Conservation (phyloP, 1,284 basidiomycete genomes). For the Leccinum pachyderme region DNA sequence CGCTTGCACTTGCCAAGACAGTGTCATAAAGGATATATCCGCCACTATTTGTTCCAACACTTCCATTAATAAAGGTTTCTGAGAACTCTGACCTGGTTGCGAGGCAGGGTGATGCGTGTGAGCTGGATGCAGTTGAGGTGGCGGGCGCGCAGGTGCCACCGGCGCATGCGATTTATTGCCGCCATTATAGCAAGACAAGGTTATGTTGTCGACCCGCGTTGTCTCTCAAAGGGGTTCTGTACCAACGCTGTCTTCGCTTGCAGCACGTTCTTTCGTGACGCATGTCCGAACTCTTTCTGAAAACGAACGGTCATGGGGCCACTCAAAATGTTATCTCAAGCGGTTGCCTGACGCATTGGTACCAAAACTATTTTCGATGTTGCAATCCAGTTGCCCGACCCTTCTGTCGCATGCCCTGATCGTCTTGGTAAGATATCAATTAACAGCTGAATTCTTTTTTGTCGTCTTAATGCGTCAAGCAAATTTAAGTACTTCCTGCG, state of each 20-base stretch:
- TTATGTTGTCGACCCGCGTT: constrained; percentile 41
- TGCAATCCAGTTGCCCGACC: constrained; percentile 48
- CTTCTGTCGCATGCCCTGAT: constrained; percentile 55
- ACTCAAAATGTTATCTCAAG: constrained; percentile 41
- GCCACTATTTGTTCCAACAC: no score
- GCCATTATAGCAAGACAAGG: no score
- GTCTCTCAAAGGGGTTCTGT: constrained; percentile 33
- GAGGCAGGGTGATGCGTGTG: no score
- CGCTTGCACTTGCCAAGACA: no score
- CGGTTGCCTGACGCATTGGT: constrained; percentile 52
- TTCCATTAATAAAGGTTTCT: no score
- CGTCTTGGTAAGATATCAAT: constrained; percentile 42
- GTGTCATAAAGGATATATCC: no score
- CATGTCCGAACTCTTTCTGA: constrained; percentile 42
- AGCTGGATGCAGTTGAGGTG: no score
- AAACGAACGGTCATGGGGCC: constrained; percentile 39
- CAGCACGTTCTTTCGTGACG: constrained; percentile 51
- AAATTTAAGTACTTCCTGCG: constrained; percentile 54
- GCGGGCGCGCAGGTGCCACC: no score
- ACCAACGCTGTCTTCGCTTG: constrained; percentile 48
- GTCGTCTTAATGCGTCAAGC: not conserved
- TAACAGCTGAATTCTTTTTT: not conserved
- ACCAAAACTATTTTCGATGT: constrained; percentile 49
- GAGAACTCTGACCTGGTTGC: no score
- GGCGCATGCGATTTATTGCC: no score